Percentiles rank a stretch among this genome's conserved stretches.
phyloP scores from a whole-genome alignment of 2,329 filamentous ascomycete genomes.

The Plectosphaerella cucumerina region DNA sequence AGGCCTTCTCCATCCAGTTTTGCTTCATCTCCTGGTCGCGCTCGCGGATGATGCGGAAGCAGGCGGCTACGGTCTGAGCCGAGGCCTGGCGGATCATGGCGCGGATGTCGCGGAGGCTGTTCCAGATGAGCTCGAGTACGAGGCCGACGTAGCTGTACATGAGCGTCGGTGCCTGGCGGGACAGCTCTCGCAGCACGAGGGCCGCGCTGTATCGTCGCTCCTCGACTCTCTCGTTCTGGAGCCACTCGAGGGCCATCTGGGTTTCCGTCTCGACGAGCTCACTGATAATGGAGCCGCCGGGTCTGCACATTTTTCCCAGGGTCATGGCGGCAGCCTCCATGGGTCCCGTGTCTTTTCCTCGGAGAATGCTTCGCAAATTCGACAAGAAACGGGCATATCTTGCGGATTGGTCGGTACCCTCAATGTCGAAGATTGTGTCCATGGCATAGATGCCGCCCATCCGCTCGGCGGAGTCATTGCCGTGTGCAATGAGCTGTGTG shows the following conservation, averaged over 20 bases:
- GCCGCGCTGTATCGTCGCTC: slow-evolving; percentile 91
- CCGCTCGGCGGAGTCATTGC: slow-evolving; percentile 80
- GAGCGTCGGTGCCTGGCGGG: slow-evolving; percentile 87
- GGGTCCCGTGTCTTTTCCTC: slow-evolving; percentile 85
- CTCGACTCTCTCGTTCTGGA: slow-evolving; percentile 92
- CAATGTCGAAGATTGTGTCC: slow-evolving; percentile 91
- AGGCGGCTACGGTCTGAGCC: slow-evolving; percentile 88
- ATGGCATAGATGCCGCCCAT: slow-evolving; percentile 90
- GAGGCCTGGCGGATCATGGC: slow-evolving; percentile 90
- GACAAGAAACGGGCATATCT: slow-evolving; percentile 95
- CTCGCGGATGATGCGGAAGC: slow-evolving; percentile 92
- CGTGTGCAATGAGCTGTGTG: slow-evolving; percentile 70
- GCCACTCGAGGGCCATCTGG: slow-evolving; percentile 92
- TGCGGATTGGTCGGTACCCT: slow-evolving; percentile 85
- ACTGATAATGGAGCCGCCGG: slow-evolving; percentile 88
- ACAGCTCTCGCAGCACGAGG: slow-evolving; percentile 83
- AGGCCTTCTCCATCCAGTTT: slow-evolving; percentile 86
- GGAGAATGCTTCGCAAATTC: slow-evolving; percentile 80
- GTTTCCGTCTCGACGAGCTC: slow-evolving; percentile 96
- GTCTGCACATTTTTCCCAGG: slow-evolving; percentile 83
- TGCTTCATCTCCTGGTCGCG: slow-evolving; percentile 85
- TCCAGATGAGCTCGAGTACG: slow-evolving; percentile 95
- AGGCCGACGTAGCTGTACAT: slow-evolving; percentile 95
- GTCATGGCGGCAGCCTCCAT: slow-evolving; percentile 89
- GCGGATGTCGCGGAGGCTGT: slow-evolving; percentile 83